Evolutionary conservation across 371 early-diverging fungal species (phyloP), one percentile per base, ranked within the genome.

Genomic region (Apophysomyces trapeziformis): DNA sequence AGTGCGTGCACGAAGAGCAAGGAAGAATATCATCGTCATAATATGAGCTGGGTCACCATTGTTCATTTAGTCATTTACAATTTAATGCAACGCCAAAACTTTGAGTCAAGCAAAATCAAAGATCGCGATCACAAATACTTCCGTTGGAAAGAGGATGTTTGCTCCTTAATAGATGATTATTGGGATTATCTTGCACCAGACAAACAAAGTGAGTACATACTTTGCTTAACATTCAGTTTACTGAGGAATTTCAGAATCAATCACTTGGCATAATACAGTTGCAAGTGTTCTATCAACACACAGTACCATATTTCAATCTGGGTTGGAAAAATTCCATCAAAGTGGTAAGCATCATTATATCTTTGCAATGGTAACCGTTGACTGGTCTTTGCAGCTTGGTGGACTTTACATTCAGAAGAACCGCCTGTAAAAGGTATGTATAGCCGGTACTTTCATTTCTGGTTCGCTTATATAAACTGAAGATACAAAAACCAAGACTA

Each of bases 251-350:
- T 8, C 60, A 85, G 85, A 84, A 63, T 86, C 89, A 0, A 73
- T 82, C 1, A 92, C 91, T 1, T 91, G 92, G 92, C 84, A 86
- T 38, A 92, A 91, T 65, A 92, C 92, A 1, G 84, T 93, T 21
- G 93, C 95, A 0, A 92, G 92, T 50, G 89, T 89, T 5, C 68
- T 94, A 12, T 93, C 95, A 6, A 93, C 93, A 4, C 92, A 93
- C 36, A 83, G 85, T 18, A 77, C 80, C 21, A 80, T 92, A 36
- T 94, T 94, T 59, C 69, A 79, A n/a, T 93, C 93, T 2, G 95
- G 95, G 18, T 82, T 89, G n/a, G 92, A 91, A 36, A 87, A 85
- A 32, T 73, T 77, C 54, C 69, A 78, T 14, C 79, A 80, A 57
- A 75, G 75, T 59, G 83, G 83, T 73, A 82, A 65, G 61, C 11